Percentiles rank a stretch among this genome's conserved stretches.
These are phyloP conservation scores for Trapa bicornis DNA, from an alignment of 345 rosid genomes.

Conservation along the genomic window DNA sequence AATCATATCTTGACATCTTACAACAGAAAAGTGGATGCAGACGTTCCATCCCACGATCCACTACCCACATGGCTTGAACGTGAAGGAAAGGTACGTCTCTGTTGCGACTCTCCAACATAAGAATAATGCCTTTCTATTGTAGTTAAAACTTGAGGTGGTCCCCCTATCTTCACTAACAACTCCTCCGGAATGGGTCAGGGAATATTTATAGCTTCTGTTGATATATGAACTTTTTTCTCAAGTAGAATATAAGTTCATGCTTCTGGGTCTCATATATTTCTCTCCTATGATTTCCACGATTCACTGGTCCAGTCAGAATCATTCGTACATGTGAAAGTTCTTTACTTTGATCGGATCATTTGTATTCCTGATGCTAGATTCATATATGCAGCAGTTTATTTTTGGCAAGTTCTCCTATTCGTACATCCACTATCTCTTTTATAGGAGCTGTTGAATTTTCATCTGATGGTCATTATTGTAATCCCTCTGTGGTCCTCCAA, in stretches of 20 bases:
- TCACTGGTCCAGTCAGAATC: neutral
- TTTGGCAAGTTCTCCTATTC: neutral
- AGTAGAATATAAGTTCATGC: neutral
- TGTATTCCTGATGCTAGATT: neutral
- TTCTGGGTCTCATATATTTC: neutral
- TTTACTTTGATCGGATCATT: neutral
- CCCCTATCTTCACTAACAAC: conserved; percentile 8
- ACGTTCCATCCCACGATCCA: neutral
- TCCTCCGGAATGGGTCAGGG: neutral
- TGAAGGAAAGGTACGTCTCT: conserved; percentile 18
- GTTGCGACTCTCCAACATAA: conserved; percentile 12
- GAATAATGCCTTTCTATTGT: conserved; percentile 10
- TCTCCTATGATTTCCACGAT: neutral
- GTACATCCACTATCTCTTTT: too few relatives aligned
- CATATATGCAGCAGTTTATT: neutral
- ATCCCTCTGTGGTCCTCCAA: conserved; percentile 4
- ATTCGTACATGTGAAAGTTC: neutral
- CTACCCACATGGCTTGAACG: conserved; percentile 20
- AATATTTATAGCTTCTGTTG: neutral
- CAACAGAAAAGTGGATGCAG: neutral
- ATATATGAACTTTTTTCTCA: neutral
- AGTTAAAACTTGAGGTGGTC: conserved; percentile 16
- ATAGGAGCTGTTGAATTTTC: neutral
- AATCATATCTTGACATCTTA: neutral
- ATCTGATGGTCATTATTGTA: conserved; percentile 22